Evolutionary conservation across 139 green algal species (phyloP).

Genomic region (Picochlorum sp.): DNA sequence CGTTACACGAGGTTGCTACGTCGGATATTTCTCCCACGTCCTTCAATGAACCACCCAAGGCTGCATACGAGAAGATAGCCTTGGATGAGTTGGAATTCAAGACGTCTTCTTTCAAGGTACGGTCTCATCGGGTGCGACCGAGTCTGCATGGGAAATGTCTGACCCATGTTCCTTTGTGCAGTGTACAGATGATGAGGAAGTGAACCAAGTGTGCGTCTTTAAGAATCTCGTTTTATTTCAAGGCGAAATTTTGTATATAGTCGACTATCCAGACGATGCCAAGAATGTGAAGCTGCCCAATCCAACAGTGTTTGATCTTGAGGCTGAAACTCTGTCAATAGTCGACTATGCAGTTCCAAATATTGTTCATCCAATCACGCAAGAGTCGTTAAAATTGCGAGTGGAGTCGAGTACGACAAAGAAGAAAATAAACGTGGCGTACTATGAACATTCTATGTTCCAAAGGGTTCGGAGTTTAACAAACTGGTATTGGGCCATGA

Average conservation of each 20-base stretch:
- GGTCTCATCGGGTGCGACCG: background rate
- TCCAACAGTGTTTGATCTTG: constrained; percentile 7
- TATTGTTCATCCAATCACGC: background rate
- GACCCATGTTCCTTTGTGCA: background rate
- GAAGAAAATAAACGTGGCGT: background rate
- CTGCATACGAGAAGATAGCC: background rate
- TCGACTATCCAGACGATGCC: background rate
- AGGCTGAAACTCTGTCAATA: background rate
- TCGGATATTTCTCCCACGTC: background rate
- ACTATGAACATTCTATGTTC: constrained; percentile 11
- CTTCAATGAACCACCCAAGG: background rate
- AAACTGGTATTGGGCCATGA: constrained; percentile 14
- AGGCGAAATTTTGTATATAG: constrained; percentile 8
- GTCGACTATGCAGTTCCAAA: background rate
- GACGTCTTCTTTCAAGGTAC: constrained; percentile 6
- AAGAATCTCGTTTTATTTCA: constrained; percentile 3
- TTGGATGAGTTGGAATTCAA: background rate
- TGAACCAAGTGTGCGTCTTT: constrained; percentile 9
- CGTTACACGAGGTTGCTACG: background rate
- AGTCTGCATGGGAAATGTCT: background rate
- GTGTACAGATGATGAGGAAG: constrained; percentile 1
- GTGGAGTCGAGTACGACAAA: background rate
- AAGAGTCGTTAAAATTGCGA: background rate
- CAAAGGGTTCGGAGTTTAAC: constrained; percentile 6
- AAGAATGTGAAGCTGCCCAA: constrained; percentile 1